A percentile compares a stretch with the other conserved stretches of the same genome.
Evolutionary conservation across 306 rosid species (phyloP).

Genomic region (Casuarina equisetifolia): DNA sequence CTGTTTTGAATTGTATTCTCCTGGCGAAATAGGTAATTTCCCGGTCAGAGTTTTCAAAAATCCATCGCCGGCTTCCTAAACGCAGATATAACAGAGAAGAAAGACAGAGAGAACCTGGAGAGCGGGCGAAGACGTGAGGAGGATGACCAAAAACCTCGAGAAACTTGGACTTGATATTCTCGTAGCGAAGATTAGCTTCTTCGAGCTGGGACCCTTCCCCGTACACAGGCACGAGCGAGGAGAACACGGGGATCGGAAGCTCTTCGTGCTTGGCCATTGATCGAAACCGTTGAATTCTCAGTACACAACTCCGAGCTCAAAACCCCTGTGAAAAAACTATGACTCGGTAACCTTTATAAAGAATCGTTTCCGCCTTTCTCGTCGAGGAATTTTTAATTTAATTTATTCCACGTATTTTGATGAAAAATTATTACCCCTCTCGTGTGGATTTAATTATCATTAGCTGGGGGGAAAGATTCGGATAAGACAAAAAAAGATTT

Average conservation of each 20-base stretch:
- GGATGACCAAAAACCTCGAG: constrained; percentile 48
- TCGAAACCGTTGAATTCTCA: background rate
- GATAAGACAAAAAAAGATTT: background rate
- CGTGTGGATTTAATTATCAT: background rate
- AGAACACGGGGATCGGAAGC: constrained; percentile 72
- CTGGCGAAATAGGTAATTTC: background rate
- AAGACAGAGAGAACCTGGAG: constrained; percentile 61
- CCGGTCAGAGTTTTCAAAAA: background rate
- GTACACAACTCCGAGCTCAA: background rate
- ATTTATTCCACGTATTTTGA: background rate
- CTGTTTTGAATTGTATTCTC: no score
- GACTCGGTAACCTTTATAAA: background rate
- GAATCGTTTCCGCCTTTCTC: no score
- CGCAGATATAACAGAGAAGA: background rate
- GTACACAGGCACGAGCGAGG: constrained; percentile 60
- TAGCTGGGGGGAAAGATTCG: background rate
- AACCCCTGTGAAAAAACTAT: background rate
- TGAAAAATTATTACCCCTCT: background rate
- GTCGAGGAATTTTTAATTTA: no score
- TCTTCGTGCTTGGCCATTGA: constrained; percentile 78
- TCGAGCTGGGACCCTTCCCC: constrained; percentile 73
- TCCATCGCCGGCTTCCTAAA: background rate
- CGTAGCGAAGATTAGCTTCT: constrained; percentile 79
- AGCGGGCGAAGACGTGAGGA: constrained; percentile 81
- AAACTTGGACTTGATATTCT: constrained; percentile 61